Evolutionary conservation across 495 filamentous ascomycete species (phyloP).

Genomic region (Penicillium crystallinum): DNA sequence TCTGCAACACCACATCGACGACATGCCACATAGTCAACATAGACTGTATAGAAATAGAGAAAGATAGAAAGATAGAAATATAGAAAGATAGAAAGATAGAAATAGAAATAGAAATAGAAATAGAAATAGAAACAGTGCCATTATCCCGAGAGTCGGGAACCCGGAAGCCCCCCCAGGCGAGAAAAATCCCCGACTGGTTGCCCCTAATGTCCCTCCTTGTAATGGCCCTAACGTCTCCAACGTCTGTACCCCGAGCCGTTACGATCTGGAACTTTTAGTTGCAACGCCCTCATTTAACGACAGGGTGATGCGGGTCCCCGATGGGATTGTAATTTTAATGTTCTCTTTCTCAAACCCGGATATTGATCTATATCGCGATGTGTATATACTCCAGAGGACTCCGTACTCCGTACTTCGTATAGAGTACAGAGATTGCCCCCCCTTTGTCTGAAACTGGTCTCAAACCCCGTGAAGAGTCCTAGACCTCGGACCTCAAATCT

Average conservation of each 20-base stretch:
- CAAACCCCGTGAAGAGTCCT: too few species aligned
- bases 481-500: too few species aligned
- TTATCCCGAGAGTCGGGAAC: constrained; percentile 3
- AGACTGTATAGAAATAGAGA: too few species aligned
- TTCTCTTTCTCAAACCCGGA: neutral
- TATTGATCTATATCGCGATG: neutral
- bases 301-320: constrained; percentile 23
- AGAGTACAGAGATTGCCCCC: too few species aligned
- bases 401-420: too few species aligned
- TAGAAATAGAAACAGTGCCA: neutral
- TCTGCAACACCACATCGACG: too few species aligned
- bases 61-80: neutral
- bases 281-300: constrained; percentile 25
- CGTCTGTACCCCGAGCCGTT: constrained; percentile 21
- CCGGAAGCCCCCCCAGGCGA: constrained; percentile 8
- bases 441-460: too few species aligned
- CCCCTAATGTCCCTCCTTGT: constrained; percentile 6
- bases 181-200: constrained; percentile 28
- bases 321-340: neutral
- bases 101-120: neutral
- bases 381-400: neutral
- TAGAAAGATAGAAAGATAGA: neutral
- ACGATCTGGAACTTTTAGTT: constrained; percentile 24
- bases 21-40: too few species aligned
- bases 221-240: constrained; percentile 5